Evolutionary conservation across 192 early-diverging fungal species (phyloP).

Genomic region (Linnemannia schmuckeri): DNA sequence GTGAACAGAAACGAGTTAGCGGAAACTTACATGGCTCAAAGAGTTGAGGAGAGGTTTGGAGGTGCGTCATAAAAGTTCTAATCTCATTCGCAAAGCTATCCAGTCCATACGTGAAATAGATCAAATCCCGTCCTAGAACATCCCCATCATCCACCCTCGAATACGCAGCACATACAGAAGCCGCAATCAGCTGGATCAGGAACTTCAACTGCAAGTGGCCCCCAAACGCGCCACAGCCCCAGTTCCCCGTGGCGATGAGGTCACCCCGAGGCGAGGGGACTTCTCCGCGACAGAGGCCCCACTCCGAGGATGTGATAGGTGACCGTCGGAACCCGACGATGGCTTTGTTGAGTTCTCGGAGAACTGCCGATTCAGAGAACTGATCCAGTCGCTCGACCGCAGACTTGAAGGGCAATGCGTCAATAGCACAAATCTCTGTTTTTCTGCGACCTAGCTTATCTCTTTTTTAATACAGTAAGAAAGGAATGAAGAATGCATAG

Average conservation of each 20-base stretch:
- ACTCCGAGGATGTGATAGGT: constrained; percentile 39
- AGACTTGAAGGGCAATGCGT: constrained; percentile 38
- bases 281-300: constrained; percentile 41
- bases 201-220: constrained; percentile 50
- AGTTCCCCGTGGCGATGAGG: constrained; percentile 47
- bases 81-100: constrained; percentile 31
- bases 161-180: constrained; percentile 39
- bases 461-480: background rate
- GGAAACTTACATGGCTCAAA: constrained; percentile 33
- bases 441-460: constrained; percentile 40
- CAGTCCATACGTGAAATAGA: constrained; percentile 46
- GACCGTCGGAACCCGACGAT: constrained; percentile 42
- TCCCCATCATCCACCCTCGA: constrained; percentile 3
- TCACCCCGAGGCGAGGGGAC: background rate
- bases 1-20: background rate
- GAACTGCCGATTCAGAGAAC: constrained; percentile 15
- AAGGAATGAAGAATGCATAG: background rate
- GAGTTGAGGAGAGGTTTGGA: background rate
- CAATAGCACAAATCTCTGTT: constrained; percentile 54
- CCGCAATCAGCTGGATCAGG: constrained; percentile 47
- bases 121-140: constrained; percentile 15
- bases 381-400: constrained; percentile 21
- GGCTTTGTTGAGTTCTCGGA: constrained; percentile 51
- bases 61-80: constrained; percentile 17
- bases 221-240: constrained; percentile 55